Conservation (phyloP, 2,329 filamentous ascomycete species). For the Fusarium lateritium region DNA sequence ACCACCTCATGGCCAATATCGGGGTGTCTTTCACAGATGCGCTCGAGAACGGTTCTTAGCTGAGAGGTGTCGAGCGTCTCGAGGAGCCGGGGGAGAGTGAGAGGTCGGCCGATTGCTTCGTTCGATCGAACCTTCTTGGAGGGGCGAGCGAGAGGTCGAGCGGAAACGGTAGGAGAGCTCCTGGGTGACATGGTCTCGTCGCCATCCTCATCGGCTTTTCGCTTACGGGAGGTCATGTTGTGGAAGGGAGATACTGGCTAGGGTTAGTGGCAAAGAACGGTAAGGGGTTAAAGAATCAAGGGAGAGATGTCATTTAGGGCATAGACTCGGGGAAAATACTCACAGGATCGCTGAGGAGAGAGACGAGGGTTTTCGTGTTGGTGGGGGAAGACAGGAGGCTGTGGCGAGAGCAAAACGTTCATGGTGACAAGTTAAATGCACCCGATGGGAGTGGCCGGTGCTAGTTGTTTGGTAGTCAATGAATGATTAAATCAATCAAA, state of each 20-base stretch:
- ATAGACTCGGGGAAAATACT: conserved; percentile 50
- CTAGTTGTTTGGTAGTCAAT: conserved; percentile 19
- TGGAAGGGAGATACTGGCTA: conserved; percentile 62
- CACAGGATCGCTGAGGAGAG: conserved; percentile 70
- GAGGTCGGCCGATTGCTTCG: conserved; percentile 74
- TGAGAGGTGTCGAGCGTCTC: conserved; percentile 92
- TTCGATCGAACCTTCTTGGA: conserved; percentile 75
- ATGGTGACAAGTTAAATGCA: conserved; percentile 58
- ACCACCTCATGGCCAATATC: conserved; percentile 89
- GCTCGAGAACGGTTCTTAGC: conserved; percentile 87
- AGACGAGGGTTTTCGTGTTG: conserved; percentile 70
- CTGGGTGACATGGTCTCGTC: conserved; percentile 93
- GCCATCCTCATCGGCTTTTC: conserved; percentile 85
- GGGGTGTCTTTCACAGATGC: conserved; percentile 91
- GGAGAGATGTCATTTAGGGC: background rate
- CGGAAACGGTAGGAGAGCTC: conserved; percentile 82
- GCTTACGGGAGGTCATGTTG: conserved; percentile 76
- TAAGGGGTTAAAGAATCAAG: conserved; percentile 6
- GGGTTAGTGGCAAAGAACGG: conserved; percentile 42
- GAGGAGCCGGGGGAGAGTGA: conserved; percentile 79
- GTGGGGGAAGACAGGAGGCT: conserved; percentile 71
- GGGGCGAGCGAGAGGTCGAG: conserved; percentile 76
- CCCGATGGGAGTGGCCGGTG: conserved; percentile 17
- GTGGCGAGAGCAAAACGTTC: conserved; percentile 74
- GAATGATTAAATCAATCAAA: conserved; percentile 34